Evolutionary conservation across 805 yeast genomes (phyloP), one percentile per base, ranked within the genome.

Genomic region (Ogataea glucozyma): DNA sequence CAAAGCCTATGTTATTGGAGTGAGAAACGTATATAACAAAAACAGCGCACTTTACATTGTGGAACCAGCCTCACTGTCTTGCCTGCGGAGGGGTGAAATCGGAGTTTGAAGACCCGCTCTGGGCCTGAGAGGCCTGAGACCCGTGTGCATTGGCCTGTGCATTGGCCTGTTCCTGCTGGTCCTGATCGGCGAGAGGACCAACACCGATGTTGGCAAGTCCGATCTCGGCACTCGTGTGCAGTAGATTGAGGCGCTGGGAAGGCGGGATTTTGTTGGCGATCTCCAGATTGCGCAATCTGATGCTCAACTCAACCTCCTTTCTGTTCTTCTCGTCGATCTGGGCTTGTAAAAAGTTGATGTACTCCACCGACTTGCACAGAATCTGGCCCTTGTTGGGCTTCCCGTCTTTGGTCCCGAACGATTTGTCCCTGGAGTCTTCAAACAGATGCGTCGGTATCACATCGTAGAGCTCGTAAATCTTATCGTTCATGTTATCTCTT

Each of bases 321-420:
- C 91, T 70, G 63, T 88, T 88, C 53, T 80, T 85, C 43, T 78
- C 79, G 59, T 88, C 96, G 45, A 88, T 87, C 44, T 76, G 70
- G 47, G 78, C 80, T 59, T 87, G 95, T 26, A 87, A 62, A 47
- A 66, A 66, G 46, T 77, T 80, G 31, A 86, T 77, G 55, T 84
- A 85, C 48, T 83, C 89, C 2, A 85, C 89, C 0, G 88, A 76
- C 56, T 83, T 85, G 7, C 87, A 76, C 45, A 86, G 66, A 2
- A 86, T 84, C 58, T 85, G 91, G 2, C 95, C 95, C 64, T 86
- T 86, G 57, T 85, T 85, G 0, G 95, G 95, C 52, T 83, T 85
- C 2, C 91, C 93, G 54, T 85, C 91, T 49, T 82, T 84, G 1
- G 91, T 85, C 0, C 91, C 91, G 5, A 78, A 70, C 3, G 78